phyloP scores from a whole-genome alignment of 2,329 filamentous ascomycete genomes.

The Aureobasidium sp. region DNA sequence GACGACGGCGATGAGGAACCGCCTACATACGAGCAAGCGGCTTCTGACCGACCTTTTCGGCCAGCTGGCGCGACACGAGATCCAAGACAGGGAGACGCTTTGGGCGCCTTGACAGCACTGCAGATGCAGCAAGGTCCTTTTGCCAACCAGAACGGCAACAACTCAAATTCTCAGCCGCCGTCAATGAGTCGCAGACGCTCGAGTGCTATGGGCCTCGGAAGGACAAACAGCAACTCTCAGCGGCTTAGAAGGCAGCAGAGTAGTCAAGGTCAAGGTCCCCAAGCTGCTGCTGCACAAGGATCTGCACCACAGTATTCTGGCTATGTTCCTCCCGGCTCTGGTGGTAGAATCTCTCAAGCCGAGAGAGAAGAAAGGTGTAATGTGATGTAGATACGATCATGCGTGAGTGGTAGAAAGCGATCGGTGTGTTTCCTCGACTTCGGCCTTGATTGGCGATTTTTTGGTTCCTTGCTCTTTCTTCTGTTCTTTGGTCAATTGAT shows the following conservation, averaged over 20 bases:
- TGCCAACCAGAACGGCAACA: background rate
- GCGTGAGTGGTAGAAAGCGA: background rate
- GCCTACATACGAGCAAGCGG: conserved; percentile 72
- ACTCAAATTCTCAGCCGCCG: background rate
- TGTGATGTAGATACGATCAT: conserved; percentile 6
- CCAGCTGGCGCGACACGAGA: conserved; percentile 34
- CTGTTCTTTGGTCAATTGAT: background rate
- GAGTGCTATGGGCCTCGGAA: background rate
- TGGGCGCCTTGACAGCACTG: conserved; percentile 37
- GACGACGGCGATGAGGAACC: conserved; percentile 48
- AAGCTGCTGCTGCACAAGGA: background rate
- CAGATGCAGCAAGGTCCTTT: conserved; percentile 32
- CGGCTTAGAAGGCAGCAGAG: conserved; percentile 15
- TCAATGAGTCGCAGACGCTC: conserved; percentile 16
- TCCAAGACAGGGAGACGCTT: conserved; percentile 34
- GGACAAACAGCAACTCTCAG: conserved; percentile 6
- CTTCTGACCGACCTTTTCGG: conserved; percentile 59
- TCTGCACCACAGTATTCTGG: conserved; percentile 16
- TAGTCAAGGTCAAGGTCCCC: conserved; percentile 8
- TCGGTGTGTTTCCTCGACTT: background rate
- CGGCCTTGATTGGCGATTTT: background rate
- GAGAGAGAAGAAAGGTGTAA: conserved; percentile 15
- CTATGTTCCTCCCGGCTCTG: conserved; percentile 15
- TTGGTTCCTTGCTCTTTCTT: background rate
- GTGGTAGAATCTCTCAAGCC: conserved; percentile 12